phyloP scores from a whole-genome alignment of 2,329 filamentous ascomycete species.

The Trichoderma sp. region DNA sequence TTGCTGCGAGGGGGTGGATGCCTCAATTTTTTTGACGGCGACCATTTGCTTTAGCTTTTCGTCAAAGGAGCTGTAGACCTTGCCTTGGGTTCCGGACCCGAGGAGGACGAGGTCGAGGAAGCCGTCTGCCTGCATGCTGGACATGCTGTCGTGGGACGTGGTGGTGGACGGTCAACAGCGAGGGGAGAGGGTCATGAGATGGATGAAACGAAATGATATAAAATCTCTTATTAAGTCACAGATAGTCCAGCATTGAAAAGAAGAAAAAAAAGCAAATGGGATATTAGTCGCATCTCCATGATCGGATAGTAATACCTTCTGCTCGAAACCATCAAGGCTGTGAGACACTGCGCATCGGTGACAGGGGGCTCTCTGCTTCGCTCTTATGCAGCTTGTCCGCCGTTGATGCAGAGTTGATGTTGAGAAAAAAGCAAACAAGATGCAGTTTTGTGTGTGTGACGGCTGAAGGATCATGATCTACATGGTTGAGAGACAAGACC shows the following conservation, averaged over 20 bases:
- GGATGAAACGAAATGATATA: too few relatives aligned
- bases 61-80: background rate
- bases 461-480: background rate
- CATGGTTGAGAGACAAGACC: background rate
- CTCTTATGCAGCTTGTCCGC: background rate
- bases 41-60: background rate
- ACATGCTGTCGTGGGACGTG: too few relatives aligned
- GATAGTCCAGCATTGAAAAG: too few relatives aligned
- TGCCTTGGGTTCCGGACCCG: background rate
- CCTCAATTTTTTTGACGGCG: background rate
- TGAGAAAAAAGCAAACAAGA: slow-evolving; percentile 7
- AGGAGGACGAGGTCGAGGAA: background rate
- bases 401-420: too few relatives aligned
- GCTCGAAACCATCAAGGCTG: background rate
- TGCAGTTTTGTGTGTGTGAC: background rate
- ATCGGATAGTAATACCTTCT: background rate
- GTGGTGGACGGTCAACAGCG: background rate
- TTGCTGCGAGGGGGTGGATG: background rate
- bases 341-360: background rate
- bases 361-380: background rate
- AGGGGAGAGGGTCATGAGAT: too few relatives aligned
- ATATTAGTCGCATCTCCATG: background rate
- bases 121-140: background rate
- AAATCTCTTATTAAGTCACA: too few relatives aligned
- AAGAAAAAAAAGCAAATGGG: too few relatives aligned